Percentiles rank a stretch among this genome's conserved stretches.
Conservation (phyloP, 805 yeast genomes). For the Lipomyces mesembrius region DNA sequence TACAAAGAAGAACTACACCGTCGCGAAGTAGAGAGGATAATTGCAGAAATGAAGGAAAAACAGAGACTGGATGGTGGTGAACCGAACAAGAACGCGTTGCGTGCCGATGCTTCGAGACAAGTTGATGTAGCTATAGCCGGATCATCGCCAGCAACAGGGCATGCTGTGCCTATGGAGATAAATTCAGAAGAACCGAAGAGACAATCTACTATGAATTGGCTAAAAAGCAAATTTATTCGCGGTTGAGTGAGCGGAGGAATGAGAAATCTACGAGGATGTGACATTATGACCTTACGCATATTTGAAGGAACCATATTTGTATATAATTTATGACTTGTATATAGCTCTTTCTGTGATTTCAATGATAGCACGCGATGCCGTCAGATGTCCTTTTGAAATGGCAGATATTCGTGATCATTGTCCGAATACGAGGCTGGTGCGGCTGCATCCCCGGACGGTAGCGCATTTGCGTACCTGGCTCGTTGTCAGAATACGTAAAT, state of each 20-base stretch:
- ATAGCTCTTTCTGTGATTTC: neutral
- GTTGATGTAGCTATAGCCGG: neutral
- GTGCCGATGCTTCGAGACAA: neutral
- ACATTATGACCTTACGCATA: neutral
- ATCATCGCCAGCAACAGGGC: neutral
- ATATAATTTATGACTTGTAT: neutral
- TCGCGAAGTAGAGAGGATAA: slow-evolving; percentile 11
- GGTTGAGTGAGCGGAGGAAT: neutral
- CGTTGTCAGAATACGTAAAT: too few relatives aligned
- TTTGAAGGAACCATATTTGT: neutral
- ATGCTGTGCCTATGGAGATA: neutral
- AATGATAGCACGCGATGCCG: neutral
- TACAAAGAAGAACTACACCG: slow-evolving; percentile 10
- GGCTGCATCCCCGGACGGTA: neutral
- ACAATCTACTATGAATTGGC: slow-evolving; percentile 8
- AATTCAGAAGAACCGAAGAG: neutral
- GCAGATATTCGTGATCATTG: too few relatives aligned
- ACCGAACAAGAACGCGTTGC: neutral
- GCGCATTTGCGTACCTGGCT: too few relatives aligned
- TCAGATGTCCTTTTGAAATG: neutral
- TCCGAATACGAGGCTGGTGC: neutral
- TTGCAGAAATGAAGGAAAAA: slow-evolving; percentile 5
- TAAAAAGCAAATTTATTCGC: slow-evolving; percentile 9
- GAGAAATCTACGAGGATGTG: neutral
- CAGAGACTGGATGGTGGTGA: slow-evolving; percentile 1